A percentile compares a stretch with the other conserved stretches of the same genome.
Evolutionary conservation across 441 rosid genomes (phyloP).

Genomic region (Jatropha multifida): DNA sequence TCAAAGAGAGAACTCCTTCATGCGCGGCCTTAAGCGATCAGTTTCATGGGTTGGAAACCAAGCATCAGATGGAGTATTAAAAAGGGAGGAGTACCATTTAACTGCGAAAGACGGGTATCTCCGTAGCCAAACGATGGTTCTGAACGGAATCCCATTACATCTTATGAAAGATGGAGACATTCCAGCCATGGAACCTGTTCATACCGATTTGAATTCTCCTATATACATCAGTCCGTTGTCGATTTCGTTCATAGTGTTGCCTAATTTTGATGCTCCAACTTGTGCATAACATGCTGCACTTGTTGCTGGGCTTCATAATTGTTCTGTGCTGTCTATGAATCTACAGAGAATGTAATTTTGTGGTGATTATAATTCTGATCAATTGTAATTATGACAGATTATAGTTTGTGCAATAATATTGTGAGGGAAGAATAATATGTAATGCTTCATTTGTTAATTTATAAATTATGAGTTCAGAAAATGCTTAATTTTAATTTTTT

Average conservation of each 20-base stretch:
- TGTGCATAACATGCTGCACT: slow-evolving; percentile 36
- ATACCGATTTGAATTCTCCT: slow-evolving; percentile 43
- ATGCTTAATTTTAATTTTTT: too few species aligned
- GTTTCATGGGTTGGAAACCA: slow-evolving; percentile 63
- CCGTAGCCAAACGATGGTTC: slow-evolving; percentile 64
- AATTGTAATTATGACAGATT: slow-evolving; percentile 19
- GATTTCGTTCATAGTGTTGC: slow-evolving; percentile 74
- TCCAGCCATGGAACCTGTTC: slow-evolving; percentile 63
- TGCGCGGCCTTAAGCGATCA: slow-evolving; percentile 52
- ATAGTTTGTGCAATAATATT: slow-evolving; percentile 11
- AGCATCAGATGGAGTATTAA: slow-evolving; percentile 41
- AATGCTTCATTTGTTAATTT: neutral
- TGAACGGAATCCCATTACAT: slow-evolving; percentile 71
- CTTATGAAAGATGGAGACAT: slow-evolving; percentile 48
- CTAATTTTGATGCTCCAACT: slow-evolving; percentile 75
- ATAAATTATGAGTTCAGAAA: neutral
- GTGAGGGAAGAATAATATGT: slow-evolving; percentile 11
- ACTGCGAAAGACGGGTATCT: slow-evolving; percentile 67
- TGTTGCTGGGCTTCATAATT: neutral
- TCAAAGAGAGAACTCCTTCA: slow-evolving; percentile 31
- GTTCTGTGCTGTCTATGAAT: slow-evolving; percentile 5
- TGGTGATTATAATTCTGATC: slow-evolving; percentile 6
- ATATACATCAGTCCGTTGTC: slow-evolving; percentile 55
- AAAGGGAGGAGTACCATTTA: slow-evolving; percentile 89
- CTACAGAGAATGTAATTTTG: slow-evolving; percentile 4